phyloP scores from a whole-genome alignment of 1,284 basidiomycete species.

The Sanghuangporus sanghuang region DNA sequence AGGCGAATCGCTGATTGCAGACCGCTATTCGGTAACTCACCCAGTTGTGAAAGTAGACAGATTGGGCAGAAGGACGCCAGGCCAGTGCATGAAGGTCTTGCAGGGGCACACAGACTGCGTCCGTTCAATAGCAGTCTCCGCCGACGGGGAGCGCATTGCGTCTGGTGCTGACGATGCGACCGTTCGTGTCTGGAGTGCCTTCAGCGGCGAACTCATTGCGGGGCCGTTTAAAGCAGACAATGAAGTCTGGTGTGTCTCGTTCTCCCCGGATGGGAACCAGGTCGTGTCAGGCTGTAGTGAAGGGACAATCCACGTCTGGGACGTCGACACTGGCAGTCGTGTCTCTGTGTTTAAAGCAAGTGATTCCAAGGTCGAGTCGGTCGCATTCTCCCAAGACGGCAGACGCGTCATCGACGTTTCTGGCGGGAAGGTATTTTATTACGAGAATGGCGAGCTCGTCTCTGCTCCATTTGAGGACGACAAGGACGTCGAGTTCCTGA shows the following conservation, averaged over 20 bases:
- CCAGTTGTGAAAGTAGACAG: not conserved
- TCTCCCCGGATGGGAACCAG: not conserved
- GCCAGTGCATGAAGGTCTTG: not conserved
- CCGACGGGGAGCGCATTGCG: not conserved
- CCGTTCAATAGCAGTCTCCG: not conserved
- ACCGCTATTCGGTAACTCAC: not conserved
- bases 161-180: not conserved
- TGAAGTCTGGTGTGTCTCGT: not conserved
- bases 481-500: too few species aligned
- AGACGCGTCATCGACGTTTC: not conserved
- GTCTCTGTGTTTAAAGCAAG: conserved; percentile 1
- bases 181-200: not conserved
- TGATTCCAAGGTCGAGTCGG: not conserved
- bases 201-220: not conserved
- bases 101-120: not conserved
- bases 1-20: not conserved
- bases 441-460: conserved; percentile 40
- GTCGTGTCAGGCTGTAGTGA: not conserved
- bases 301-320: not conserved
- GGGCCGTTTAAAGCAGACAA: not conserved
- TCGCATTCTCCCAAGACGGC: conserved; percentile 15
- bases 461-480: too few species aligned
- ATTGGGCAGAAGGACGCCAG: not conserved
- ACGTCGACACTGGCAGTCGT: not conserved
- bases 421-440: too few species aligned